Base-by-base conservation (phyloP, 2,329 filamentous ascomycete genomes). In the Corniculantispora saksenae region DNA sequence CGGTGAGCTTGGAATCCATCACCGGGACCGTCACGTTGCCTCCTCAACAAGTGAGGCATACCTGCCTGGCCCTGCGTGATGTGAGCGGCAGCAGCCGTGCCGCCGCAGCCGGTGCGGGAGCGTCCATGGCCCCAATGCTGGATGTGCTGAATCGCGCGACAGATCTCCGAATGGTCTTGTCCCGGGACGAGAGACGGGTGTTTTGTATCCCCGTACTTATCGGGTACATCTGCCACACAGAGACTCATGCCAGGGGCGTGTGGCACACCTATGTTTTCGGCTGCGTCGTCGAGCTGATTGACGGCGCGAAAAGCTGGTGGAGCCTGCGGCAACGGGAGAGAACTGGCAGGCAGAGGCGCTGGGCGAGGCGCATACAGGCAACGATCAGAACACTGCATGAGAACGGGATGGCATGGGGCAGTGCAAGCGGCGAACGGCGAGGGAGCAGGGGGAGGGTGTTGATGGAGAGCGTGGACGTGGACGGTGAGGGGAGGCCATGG, bases 391-490 rank as follows among this genome's bases (percentile, higher is more conserved):
- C 15, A 17, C 15, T 59, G 56, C 56, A 59, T 27, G 9, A 19
- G 2, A 3, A 32, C 17, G 56, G 56, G 32, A 15, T 48, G 40
- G 40, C 10, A 5, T 59, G 56, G 56, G 56, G 23, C 15, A 40
- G 56, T 25, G n/a, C n/a, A n/a, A n/a, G 56, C 56, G 25, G 23
- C 40, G 40, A 35, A 29, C 51, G 50, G 8, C 48, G 23, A 27
- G 23, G 48, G 48, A 13, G 6, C 35, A 29, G 10, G 10, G 32
- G 29, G 9, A 17, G 21, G 17, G n/a, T 32, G 8, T 4, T 55
- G n/a, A n/a, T 23, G 53, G 53, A 55, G n/a, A 55, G 53, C n/a
- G 53, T 55, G 9, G 53, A 55, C n/a, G 12, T 55, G 13, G 53
- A 55, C 32, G 29, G 7, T 2, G 3, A n/a, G 1, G 9, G 21